Evolutionary conservation across 805 yeast species (phyloP), one percentile per base, ranked within the genome.

Genomic region (Barnettozyma salicaria): DNA sequence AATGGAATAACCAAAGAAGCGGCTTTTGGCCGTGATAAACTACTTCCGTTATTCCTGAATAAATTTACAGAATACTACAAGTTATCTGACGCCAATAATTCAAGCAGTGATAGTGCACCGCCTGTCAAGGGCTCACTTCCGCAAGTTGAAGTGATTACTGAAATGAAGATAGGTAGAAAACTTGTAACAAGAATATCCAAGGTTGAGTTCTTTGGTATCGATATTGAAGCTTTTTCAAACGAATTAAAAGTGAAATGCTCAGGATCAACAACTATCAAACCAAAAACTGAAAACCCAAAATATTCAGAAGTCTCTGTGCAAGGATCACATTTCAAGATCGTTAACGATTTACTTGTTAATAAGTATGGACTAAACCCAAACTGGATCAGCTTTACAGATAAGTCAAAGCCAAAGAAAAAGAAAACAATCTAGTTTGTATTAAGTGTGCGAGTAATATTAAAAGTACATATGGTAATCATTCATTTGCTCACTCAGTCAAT

Each of bases 121-220:
- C 69, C 80, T 6, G 53, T 59, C 20, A 83, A 70, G 44, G 97
- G 97, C 2, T 59, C 63, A 1, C 65, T 79, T 1, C 95, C 96
- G 8, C 70, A 65, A 30, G 70, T 90, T 27, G 61, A 68, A 27
- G 72, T 92, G 11, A 59, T 75, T 8, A 79, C 88, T 8, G 92
- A 85, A 54, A 73, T 76, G 43, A 82, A 84, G 47, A 78, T 82
- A 42, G 95, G 97, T 1, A 69, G 94, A 37, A 90, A 88, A 55
- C 65, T 78, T 5, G 74, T 88, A 13, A 90, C 97, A 0, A 67
- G 78, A 24, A 73, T 89, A 1, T 65, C 72, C 13, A 81, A 85
- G 41, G 68, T 84, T 43, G 95, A 85, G 42, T 63, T 65, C 6
- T 90, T 75, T 56, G 67, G 70, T 36, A 70, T 90, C 24, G 79